phyloP scores from a whole-genome alignment of 2,329 filamentous ascomycete species.

The Fusarium globosum region DNA sequence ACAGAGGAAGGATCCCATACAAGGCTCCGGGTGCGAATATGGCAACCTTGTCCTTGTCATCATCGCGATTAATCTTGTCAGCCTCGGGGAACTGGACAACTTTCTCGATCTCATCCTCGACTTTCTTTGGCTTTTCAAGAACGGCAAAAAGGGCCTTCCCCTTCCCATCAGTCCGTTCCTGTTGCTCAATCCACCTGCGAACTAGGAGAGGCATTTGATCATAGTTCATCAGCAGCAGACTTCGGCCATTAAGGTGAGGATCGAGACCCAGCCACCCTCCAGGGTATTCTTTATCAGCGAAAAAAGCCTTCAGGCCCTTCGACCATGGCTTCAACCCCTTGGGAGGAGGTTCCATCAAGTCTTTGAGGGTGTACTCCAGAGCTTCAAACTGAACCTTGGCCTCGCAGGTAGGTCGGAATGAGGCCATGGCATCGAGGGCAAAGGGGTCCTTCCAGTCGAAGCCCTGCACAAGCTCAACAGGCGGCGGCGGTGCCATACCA shows the following conservation, averaged over 20 bases:
- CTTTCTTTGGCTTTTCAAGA: slow-evolving; percentile 53
- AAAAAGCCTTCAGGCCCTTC: slow-evolving; percentile 55
- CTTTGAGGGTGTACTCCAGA: slow-evolving; percentile 57
- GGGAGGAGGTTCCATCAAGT: slow-evolving; percentile 53
- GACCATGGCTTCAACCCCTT: slow-evolving; percentile 54
- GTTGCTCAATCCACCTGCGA: slow-evolving; percentile 60
- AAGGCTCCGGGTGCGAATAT: slow-evolving; percentile 65
- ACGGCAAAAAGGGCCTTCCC: slow-evolving; percentile 56
- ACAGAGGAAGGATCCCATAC: slow-evolving; percentile 62
- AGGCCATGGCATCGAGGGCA: slow-evolving; percentile 39
- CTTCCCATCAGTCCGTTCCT: slow-evolving; percentile 50
- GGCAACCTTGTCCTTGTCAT: slow-evolving; percentile 53
- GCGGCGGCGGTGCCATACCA: slow-evolving; percentile 42
- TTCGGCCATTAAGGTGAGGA: slow-evolving; percentile 61
- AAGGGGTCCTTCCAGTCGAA: slow-evolving; percentile 59
- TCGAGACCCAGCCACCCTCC: slow-evolving; percentile 65
- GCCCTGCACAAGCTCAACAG: slow-evolving; percentile 51
- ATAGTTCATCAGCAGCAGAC: slow-evolving; percentile 60
- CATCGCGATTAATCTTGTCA: slow-evolving; percentile 43
- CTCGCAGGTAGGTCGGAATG: slow-evolving; percentile 52
- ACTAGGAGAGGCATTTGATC: slow-evolving; percentile 56
- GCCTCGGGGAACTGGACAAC: slow-evolving; percentile 47
- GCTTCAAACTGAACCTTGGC: slow-evolving; percentile 51
- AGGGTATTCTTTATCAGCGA: slow-evolving; percentile 57
- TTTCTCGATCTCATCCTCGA: slow-evolving; percentile 53